Conservation (phyloP, 2,329 filamentous ascomycete species). For the Trichoderma sp. region DNA sequence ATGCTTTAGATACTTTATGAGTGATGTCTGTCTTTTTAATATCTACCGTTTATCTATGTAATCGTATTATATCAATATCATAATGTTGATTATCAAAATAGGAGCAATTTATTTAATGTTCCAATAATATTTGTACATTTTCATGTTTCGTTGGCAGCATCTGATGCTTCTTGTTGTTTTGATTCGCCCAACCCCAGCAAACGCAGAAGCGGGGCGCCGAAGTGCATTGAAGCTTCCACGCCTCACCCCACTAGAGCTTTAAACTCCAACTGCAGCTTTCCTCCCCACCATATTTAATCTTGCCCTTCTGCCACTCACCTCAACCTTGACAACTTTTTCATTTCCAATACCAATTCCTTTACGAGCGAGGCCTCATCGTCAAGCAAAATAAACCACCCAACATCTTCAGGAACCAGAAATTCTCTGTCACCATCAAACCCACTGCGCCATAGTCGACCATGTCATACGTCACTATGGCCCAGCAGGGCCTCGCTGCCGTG, state of each 20-base stretch:
- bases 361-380: no score
- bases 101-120: no score
- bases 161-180: not conserved
- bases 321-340: not conserved
- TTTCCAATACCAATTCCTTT: not conserved
- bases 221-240: not conserved
- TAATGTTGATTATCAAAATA: no score
- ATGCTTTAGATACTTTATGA: not conserved
- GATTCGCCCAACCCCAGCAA: not conserved
- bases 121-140: not conserved
- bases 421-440: not conserved
- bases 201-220: not conserved
- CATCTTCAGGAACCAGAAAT: not conserved
- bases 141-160: not conserved
- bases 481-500: slow-evolving; percentile 65
- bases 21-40: no score
- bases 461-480: slow-evolving; percentile 51
- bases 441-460: slow-evolving; percentile 38
- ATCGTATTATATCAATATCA: no score
- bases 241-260: slow-evolving; percentile 35
- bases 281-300: not conserved
- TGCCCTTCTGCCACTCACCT: not conserved
- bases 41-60: no score
- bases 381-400: not conserved
- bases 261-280: slow-evolving; percentile 26